Conservation (phyloP, 768 basidiomycete genomes). For the Amanita brunnescens region DNA sequence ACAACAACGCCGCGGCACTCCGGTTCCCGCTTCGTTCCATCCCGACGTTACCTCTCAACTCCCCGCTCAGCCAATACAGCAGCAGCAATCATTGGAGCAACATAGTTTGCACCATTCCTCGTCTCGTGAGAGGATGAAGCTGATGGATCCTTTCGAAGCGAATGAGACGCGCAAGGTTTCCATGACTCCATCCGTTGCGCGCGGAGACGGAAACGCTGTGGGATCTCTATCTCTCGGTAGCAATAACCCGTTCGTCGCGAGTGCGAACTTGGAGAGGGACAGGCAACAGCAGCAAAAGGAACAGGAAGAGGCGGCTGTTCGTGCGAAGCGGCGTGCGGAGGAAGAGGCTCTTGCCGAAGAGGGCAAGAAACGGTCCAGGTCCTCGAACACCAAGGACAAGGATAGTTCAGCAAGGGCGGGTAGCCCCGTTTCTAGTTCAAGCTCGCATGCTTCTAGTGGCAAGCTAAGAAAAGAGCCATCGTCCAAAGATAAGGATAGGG, state of each 20-base stretch:
- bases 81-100: constrained; percentile 30
- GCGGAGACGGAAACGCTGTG: constrained; percentile 31
- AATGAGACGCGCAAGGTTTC: constrained; percentile 72
- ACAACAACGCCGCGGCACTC: constrained; percentile 24
- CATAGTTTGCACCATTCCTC: constrained; percentile 12
- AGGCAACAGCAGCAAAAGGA: constrained; percentile 11
- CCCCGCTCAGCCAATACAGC: constrained; percentile 21
- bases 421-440: constrained; percentile 6
- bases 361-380: constrained; percentile 29
- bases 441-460: constrained; percentile 12
- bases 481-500: neutral
- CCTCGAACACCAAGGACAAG: constrained; percentile 26
- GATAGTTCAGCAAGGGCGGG: neutral
- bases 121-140: constrained; percentile 13
- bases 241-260: neutral
- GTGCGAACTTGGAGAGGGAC: neutral
- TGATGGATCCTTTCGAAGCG: constrained; percentile 32
- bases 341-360: constrained; percentile 46
- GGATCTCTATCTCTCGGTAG: neutral
- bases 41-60: constrained; percentile 10
- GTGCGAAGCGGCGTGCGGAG: constrained; percentile 35
- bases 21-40: constrained; percentile 21
- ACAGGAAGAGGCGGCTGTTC: constrained; percentile 21
- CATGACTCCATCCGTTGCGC: constrained; percentile 70
- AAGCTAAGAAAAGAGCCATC: constrained; percentile 39